phyloP scores from a whole-genome alignment of 192 early-diverging fungal species.

The Paraglomus brasilianum region DNA sequence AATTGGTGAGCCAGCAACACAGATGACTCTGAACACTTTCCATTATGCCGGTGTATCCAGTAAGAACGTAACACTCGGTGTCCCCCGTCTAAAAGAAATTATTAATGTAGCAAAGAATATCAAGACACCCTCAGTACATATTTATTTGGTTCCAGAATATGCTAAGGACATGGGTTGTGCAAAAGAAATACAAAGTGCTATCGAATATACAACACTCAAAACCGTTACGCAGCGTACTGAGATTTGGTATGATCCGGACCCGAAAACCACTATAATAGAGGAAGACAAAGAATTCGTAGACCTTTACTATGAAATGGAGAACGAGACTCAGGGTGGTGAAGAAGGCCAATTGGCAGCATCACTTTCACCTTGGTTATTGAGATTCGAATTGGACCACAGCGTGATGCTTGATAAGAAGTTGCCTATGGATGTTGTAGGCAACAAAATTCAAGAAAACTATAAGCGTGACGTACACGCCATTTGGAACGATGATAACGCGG shows the following conservation, averaged over 20 bases:
- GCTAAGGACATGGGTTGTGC: constrained; percentile 74
- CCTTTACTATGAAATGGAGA: constrained; percentile 74
- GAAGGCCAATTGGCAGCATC: constrained; percentile 61
- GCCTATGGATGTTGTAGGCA: constrained; percentile 79
- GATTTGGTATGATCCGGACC: constrained; percentile 96
- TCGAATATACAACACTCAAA: constrained; percentile 92
- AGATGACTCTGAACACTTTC: constrained; percentile 99
- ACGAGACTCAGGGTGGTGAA: constrained; percentile 37
- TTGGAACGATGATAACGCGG: constrained; percentile 87
- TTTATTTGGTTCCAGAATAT: constrained; percentile 72
- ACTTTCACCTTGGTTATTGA: constrained; percentile 75
- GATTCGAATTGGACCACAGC: constrained; percentile 73
- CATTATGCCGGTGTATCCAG: constrained; percentile 97
- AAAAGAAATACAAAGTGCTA: constrained; percentile 81
- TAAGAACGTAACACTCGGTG: constrained; percentile 96
- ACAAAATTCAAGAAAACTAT: constrained; percentile 79
- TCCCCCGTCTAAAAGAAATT: constrained; percentile 98
- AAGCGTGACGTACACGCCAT: constrained; percentile 77
- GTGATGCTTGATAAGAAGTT: constrained; percentile 90
- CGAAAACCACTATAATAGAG: constrained; percentile 73
- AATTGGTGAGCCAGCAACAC: constrained; percentile 98
- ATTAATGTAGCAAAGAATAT: constrained; percentile 98
- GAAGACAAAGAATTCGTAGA: constrained; percentile 89
- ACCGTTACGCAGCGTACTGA: constrained; percentile 82
- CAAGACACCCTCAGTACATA: constrained; percentile 85